These are phyloP conservation scores for Magnaporthiopsis rhizophila DNA, from an alignment of 2,329 filamentous ascomycete genomes.

Conservation along the genomic window DNA sequence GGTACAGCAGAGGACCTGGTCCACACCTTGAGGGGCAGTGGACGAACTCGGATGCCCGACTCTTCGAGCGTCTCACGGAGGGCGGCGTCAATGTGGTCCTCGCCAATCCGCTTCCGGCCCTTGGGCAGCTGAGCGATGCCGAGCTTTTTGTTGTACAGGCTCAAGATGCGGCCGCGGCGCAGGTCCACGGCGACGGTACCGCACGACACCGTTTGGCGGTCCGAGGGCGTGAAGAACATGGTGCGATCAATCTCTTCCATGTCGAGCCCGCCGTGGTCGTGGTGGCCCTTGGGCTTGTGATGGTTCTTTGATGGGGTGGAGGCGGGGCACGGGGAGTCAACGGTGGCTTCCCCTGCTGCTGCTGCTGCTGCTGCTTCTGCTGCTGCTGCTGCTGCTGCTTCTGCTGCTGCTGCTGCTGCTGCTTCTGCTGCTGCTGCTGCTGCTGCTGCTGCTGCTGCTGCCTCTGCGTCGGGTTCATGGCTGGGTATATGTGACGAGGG, in stretches of 20 bases:
- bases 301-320: not conserved
- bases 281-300: not conserved
- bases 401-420: not conserved
- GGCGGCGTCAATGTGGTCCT: conserved; percentile 32
- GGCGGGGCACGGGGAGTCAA: not conserved
- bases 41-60: conserved; percentile 32
- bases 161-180: conserved; percentile 26
- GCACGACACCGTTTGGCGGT: conserved; percentile 35
- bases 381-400: not conserved
- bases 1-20: conserved; percentile 32
- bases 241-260: conserved; percentile 21
- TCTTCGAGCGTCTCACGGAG: conserved; percentile 40
- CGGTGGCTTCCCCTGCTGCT: not conserved
- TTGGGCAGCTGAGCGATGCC: conserved; percentile 39
- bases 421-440: not conserved
- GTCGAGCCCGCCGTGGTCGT: conserved; percentile 12
- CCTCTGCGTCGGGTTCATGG: not conserved
- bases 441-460: not conserved
- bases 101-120: conserved; percentile 38
- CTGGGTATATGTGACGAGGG: not conserved
- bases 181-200: conserved; percentile 37
- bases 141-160: conserved; percentile 34
- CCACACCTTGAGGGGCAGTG: conserved; percentile 30
- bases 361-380: not conserved
- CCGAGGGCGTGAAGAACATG: conserved; percentile 32